Conservation (phyloP, 345 rosid species). For the Arabidopsis arenosa region DNA sequence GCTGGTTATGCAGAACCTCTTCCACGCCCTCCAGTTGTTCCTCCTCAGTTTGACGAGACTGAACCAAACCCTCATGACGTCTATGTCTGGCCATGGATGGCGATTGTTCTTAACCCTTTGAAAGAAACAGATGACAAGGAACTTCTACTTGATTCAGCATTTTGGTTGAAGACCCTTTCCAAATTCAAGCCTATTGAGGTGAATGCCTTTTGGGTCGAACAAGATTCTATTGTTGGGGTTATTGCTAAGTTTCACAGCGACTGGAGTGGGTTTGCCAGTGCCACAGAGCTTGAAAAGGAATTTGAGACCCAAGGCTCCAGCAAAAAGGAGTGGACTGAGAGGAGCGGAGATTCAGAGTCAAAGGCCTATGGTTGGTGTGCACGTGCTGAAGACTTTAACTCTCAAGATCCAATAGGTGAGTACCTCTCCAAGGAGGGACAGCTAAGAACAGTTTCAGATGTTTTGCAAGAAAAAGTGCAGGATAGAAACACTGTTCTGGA, state of each 20-base stretch:
- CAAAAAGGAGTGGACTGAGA: conserved; percentile 64
- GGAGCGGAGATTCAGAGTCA: conserved; percentile 44
- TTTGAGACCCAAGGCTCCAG: conserved; percentile 57
- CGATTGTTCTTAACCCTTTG: conserved; percentile 55
- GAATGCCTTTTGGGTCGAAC: conserved; percentile 55
- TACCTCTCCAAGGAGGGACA: conserved; percentile 65
- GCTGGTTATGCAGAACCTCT: conserved; percentile 53
- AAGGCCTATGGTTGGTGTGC: conserved; percentile 81
- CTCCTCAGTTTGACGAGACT: conserved; percentile 17
- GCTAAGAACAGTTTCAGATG: conserved; percentile 59
- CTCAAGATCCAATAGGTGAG: conserved; percentile 71
- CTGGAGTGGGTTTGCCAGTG: conserved; percentile 67
- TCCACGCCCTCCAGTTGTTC: conserved; percentile 30
- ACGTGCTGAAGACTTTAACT: conserved; percentile 64
- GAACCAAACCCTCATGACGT: conserved; percentile 50
- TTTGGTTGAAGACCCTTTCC: conserved; percentile 67
- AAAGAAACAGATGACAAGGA: conserved; percentile 44
- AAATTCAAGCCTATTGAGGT: conserved; percentile 64
- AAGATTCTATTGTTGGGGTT: conserved; percentile 50
- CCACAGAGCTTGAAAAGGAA: conserved; percentile 67
- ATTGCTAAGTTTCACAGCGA: conserved; percentile 60
- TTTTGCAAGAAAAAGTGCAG: conserved; percentile 55
- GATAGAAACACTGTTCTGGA: conserved; percentile 55
- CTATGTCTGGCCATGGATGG: conserved; percentile 93
- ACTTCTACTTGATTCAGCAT: conserved; percentile 45